These are phyloP conservation scores for Xylaria bambusicola DNA, from an alignment of 495 filamentous ascomycete species.

Conservation along the genomic window DNA sequence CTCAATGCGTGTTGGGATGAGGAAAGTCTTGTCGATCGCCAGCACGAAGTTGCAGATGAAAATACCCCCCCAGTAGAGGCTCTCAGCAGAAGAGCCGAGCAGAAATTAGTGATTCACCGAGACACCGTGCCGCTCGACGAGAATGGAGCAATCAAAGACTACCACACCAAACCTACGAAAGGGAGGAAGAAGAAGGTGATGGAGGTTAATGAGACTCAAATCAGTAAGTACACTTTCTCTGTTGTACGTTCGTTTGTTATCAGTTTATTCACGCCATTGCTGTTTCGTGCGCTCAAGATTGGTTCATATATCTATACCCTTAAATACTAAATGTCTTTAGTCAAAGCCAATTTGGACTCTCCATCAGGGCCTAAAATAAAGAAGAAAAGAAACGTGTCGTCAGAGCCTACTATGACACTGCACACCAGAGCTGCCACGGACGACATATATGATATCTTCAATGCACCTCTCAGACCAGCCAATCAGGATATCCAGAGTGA, in stretches of 20 bases:
- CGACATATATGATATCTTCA: conserved; percentile 96
- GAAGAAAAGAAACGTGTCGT: conserved; percentile 51
- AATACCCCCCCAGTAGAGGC: conserved; percentile 27
- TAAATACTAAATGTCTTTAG: conserved; percentile 32
- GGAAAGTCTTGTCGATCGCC: conserved; percentile 29
- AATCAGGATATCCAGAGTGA: conserved; percentile 53
- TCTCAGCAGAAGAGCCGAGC: conserved; percentile 30
- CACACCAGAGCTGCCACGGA: conserved; percentile 94
- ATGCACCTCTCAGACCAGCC: conserved; percentile 71
- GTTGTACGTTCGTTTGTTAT: neutral
- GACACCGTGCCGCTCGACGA: conserved; percentile 51
- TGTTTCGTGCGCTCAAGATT: neutral
- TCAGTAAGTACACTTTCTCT: conserved; percentile 58
- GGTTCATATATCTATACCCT: neutral
- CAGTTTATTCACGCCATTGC: neutral
- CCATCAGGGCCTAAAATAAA: conserved; percentile 79
- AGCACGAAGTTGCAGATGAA: conserved; percentile 24
- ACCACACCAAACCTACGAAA: conserved; percentile 34
- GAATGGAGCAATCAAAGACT: conserved; percentile 48
- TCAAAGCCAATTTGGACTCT: conserved; percentile 90
- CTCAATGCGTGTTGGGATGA: conserved; percentile 69
- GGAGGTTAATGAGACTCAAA: conserved; percentile 83
- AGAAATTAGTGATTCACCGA: conserved; percentile 48
- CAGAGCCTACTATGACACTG: conserved; percentile 94
- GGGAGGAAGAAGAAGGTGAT: conserved; percentile 69